Percentiles rank a stretch among this genome's conserved stretches.
phyloP scores from a whole-genome alignment of 257 asterid species.

The Solanum chiquidenum region DNA sequence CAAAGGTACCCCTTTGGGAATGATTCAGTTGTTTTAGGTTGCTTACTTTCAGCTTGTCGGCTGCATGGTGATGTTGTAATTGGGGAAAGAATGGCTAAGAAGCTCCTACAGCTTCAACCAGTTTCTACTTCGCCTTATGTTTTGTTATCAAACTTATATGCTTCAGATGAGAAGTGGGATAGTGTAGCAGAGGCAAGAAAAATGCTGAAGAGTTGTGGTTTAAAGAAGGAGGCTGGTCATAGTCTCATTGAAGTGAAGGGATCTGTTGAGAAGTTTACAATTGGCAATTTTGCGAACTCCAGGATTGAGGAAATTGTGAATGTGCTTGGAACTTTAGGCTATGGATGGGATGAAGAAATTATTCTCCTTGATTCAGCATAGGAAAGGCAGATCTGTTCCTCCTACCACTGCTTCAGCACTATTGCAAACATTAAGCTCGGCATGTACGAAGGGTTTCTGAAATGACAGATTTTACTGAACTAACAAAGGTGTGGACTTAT shows the following conservation, averaged over 20 bases:
- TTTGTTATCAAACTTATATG: constrained; percentile 49
- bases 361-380: constrained; percentile 1
- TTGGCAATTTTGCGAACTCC: constrained; percentile 41
- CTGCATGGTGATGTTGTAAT: constrained; percentile 34
- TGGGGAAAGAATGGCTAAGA: constrained; percentile 44
- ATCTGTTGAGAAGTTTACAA: constrained; percentile 27
- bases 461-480: background rate
- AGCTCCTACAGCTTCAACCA: constrained; percentile 40
- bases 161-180: constrained; percentile 56
- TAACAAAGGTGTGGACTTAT: background rate
- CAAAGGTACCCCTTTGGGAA: constrained; percentile 21
- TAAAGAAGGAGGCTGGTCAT: constrained; percentile 53
- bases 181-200: constrained; percentile 46
- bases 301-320: constrained; percentile 32
- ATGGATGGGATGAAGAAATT: constrained; percentile 20
- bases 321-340: constrained; percentile 25
- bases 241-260: constrained; percentile 46
- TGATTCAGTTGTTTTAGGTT: constrained; percentile 56
- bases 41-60: constrained; percentile 61
- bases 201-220: constrained; percentile 36
- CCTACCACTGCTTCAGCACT: background rate
- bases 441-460: background rate
- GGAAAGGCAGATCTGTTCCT: background rate
- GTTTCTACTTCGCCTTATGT: constrained; percentile 52
- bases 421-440: background rate